Evolutionary conservation across 352 stramenopile genomes (phyloP).

Genomic region (Bremia lactucae): DNA sequence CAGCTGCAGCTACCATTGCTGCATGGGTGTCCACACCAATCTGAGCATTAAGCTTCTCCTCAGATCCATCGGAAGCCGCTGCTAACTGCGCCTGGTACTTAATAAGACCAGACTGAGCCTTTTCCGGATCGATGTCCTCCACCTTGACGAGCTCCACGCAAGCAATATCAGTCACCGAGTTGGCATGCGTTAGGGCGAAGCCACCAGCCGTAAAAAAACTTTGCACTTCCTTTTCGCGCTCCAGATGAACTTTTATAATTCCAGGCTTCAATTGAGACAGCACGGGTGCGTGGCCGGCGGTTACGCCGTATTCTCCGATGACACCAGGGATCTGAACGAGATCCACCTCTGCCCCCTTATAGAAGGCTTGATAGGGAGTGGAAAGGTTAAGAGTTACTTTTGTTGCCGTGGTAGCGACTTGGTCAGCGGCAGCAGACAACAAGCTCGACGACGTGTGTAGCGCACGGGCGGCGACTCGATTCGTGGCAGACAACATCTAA

Average conservation of each 20-base stretch:
- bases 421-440: slow-evolving; percentile 39
- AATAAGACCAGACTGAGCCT: slow-evolving; percentile 82
- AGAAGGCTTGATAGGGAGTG: slow-evolving; percentile 76
- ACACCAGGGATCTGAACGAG: slow-evolving; percentile 91
- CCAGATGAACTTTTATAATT: slow-evolving; percentile 83
- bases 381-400: slow-evolving; percentile 83
- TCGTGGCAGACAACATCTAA: slow-evolving; percentile 54
- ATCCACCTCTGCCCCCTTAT: slow-evolving; percentile 76
- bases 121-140: slow-evolving; percentile 90
- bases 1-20: slow-evolving; percentile 86
- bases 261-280: slow-evolving; percentile 96
- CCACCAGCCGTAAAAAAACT: slow-evolving; percentile 97
- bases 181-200: slow-evolving; percentile 93
- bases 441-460: slow-evolving; percentile 53
- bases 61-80: slow-evolving; percentile 69
- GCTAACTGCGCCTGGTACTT: slow-evolving; percentile 86
- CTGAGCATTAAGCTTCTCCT: slow-evolving; percentile 89
- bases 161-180: slow-evolving; percentile 94
- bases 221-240: slow-evolving; percentile 83
- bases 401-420: slow-evolving; percentile 38
- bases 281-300: slow-evolving; percentile 92
- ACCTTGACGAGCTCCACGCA: slow-evolving; percentile 95
- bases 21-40: slow-evolving; percentile 93
- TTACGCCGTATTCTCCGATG: slow-evolving; percentile 96
- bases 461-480: slow-evolving; percentile 38